A percentile compares a stretch with the other conserved stretches of the same genome.
phyloP scores from a whole-genome alignment of 768 basidiomycete species.

The Hypsizygus marmoreus region DNA sequence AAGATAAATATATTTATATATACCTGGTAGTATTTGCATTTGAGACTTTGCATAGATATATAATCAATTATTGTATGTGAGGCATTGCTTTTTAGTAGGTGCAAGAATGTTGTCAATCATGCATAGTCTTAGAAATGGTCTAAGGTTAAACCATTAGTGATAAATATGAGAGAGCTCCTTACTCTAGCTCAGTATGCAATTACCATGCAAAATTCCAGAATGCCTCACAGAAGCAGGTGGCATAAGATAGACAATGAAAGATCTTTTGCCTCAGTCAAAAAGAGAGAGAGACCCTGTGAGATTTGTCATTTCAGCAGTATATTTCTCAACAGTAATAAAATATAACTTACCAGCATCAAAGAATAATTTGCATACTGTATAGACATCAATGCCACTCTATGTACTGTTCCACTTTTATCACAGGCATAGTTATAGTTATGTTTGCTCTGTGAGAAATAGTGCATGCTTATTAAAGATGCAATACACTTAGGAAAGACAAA shows the following conservation, averaged over 20 bases:
- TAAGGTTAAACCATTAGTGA: not conserved
- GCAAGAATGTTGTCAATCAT: slow-evolving; percentile 12
- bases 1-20: too few relatives aligned
- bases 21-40: too few relatives aligned
- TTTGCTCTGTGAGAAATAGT: not conserved
- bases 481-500: slow-evolving; percentile 6
- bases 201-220: slow-evolving; percentile 13
- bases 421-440: too few relatives aligned
- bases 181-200: slow-evolving; percentile 4
- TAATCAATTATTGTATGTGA: too few relatives aligned
- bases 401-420: too few relatives aligned
- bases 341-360: slow-evolving; percentile 13
- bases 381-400: slow-evolving; percentile 11
- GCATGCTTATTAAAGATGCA: not conserved
- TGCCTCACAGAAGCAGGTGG: slow-evolving; percentile 14
- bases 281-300: slow-evolving; percentile 12
- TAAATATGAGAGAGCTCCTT: not conserved
- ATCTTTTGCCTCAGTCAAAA: slow-evolving; percentile 12
- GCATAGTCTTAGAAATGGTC: slow-evolving; percentile 1
- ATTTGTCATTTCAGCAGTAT: too few relatives aligned
- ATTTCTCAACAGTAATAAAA: too few relatives aligned
- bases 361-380: slow-evolving; percentile 13
- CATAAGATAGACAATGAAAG: slow-evolving; percentile 13
- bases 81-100: slow-evolving; percentile 7
- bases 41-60: too few relatives aligned